Percentiles rank a stretch among this genome's conserved stretches.
Conservation (phyloP, 345 rosid genomes). For the Turritis glabra region DNA sequence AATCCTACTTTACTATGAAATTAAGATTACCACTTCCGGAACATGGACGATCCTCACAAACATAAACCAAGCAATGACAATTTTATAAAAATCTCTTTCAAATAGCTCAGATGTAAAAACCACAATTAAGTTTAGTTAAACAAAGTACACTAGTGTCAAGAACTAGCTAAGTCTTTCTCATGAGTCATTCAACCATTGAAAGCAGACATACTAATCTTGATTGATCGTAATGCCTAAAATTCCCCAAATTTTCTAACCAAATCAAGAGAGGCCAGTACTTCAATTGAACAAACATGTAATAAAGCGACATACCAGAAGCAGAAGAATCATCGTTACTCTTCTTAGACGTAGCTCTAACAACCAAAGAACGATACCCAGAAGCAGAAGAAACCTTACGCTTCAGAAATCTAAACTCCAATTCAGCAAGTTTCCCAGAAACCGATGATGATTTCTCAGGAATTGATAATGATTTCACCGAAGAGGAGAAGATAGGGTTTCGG, state of each 20-base stretch:
- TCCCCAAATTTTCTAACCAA: neutral
- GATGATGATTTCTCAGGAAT: constrained; percentile 23
- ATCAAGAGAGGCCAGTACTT: neutral
- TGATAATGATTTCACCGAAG: neutral
- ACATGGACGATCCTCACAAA: neutral
- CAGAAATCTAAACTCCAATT: constrained; percentile 47
- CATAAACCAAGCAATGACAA: neutral
- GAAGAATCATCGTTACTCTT: constrained; percentile 54
- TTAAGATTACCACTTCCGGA: neutral
- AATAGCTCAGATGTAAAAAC: neutral
- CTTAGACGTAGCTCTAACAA: constrained; percentile 59
- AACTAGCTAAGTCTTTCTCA: neutral
- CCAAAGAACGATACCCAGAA: constrained; percentile 39
- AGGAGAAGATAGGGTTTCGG: constrained; percentile 36
- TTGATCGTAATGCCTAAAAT: neutral
- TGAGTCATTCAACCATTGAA: too few relatives aligned
- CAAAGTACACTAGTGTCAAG: neutral
- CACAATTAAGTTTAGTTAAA: neutral
- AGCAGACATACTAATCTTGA: neutral
- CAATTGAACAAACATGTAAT: neutral
- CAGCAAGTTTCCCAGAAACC: constrained; percentile 4
- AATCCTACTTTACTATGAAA: too few relatives aligned
- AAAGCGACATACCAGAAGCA: constrained; percentile 43
- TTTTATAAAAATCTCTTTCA: neutral
- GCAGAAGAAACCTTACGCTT: constrained; percentile 40